Conservation (phyloP, 2,329 filamentous ascomycete genomes). For the Botrytis pseudocinerea region DNA sequence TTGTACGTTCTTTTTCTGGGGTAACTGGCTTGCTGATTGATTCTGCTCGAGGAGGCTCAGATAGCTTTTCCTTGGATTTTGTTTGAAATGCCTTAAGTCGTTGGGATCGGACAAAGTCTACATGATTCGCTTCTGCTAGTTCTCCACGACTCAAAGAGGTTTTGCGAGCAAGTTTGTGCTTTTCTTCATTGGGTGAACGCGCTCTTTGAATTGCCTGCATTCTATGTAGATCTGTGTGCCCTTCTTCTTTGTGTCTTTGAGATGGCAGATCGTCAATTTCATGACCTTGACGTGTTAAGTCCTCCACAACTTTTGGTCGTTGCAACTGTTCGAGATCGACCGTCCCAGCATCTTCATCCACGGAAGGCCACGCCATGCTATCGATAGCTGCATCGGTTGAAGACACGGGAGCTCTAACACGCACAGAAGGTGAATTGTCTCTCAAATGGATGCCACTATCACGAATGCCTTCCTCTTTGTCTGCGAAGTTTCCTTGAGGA, state of each 20-base stretch:
- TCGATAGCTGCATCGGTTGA: constrained; percentile 42
- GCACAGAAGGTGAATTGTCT: constrained; percentile 44
- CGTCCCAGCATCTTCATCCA: constrained; percentile 49
- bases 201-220: constrained; percentile 30
- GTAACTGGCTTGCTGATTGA: constrained; percentile 29
- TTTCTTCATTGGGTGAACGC: constrained; percentile 22
- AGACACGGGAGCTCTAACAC: constrained; percentile 35
- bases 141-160: constrained; percentile 23
- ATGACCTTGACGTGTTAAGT: constrained; percentile 26
- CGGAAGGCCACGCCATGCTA: constrained; percentile 44
- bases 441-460: constrained; percentile 60
- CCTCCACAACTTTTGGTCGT: constrained; percentile 28
- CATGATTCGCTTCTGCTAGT: constrained; percentile 20
- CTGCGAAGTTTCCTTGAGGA: constrained; percentile 37
- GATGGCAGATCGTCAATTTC: constrained; percentile 26
- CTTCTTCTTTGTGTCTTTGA: constrained; percentile 28
- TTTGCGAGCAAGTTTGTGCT: constrained; percentile 26
- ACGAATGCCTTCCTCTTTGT: constrained; percentile 36
- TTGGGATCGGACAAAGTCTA: constrained; percentile 30
- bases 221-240: constrained; percentile 31
- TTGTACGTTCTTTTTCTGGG: constrained; percentile 26
- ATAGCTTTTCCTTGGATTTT: constrained; percentile 27
- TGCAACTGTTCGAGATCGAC: constrained; percentile 44
- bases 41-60: constrained; percentile 30
- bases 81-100: constrained; percentile 23